Conservation (phyloP, 23 red algal species). For the Agarophyton chilense region DNA sequence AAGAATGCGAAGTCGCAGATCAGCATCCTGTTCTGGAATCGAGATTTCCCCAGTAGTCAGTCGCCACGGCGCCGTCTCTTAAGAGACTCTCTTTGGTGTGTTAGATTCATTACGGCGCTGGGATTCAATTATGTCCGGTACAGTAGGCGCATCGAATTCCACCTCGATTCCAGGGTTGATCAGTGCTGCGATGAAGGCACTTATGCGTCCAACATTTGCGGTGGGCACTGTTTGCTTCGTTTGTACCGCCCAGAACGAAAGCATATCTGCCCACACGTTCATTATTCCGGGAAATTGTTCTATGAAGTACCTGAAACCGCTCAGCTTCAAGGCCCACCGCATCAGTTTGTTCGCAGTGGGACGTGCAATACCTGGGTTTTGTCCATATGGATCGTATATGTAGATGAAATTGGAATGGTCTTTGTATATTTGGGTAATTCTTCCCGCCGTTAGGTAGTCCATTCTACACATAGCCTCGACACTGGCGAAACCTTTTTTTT, state of each 20-base stretch:
- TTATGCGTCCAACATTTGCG: neutral
- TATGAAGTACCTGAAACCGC: constrained; percentile 1
- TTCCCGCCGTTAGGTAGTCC: constrained; percentile 2
- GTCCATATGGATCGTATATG: constrained; percentile 16
- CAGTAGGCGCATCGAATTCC: constrained; percentile 33
- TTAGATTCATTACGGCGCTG: neutral
- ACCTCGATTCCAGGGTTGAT: neutral
- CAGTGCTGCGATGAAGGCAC: neutral
- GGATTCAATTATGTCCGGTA: neutral
- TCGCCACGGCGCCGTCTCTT: neutral
- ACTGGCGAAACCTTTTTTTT: constrained; percentile 18
- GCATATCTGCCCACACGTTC: constrained; percentile 13
- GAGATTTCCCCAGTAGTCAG: neutral
- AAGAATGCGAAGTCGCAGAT: constrained; percentile 10
- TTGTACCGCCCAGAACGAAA: neutral
- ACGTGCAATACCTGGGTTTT: neutral
- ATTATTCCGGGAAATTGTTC: neutral
- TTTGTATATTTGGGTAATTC: neutral
- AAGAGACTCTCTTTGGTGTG: neutral
- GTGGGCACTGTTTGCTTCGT: neutral
- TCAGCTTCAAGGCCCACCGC: neutral
- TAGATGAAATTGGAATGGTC: constrained; percentile 14
- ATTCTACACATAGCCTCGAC: neutral
- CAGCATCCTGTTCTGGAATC: neutral
- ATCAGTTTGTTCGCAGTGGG: neutral